These are phyloP conservation scores for Penstemon newberryi DNA, from an alignment of 257 asterid species.

Conservation along the genomic window DNA sequence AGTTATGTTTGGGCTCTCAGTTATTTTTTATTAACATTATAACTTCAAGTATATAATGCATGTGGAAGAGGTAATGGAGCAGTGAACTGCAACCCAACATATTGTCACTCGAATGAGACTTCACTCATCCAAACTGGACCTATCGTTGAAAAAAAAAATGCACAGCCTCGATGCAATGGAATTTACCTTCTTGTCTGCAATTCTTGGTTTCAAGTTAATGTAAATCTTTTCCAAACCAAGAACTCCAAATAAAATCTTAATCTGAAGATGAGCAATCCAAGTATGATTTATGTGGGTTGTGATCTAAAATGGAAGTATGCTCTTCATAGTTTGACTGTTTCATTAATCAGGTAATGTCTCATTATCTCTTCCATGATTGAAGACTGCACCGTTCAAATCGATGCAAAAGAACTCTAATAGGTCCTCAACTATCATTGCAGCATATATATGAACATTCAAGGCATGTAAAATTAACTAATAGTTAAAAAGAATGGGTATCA, in stretches of 20 bases:
- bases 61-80: neutral
- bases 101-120: neutral
- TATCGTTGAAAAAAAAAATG: neutral
- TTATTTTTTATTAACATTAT: neutral
- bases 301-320: neutral
- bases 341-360: constrained; percentile 1
- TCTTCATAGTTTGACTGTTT: neutral
- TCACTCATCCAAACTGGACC: neutral
- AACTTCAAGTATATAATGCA: neutral
- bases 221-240: constrained; percentile 7
- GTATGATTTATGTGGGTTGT: neutral
- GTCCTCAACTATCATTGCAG: constrained; percentile 3
- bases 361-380: constrained; percentile 7
- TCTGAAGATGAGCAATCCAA: neutral
- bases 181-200: neutral
- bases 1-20: neutral
- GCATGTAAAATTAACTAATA: constrained; percentile 16
- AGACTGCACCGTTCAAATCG: neutral
- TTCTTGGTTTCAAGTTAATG: neutral
- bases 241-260: neutral
- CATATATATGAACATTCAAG: constrained; percentile 10
- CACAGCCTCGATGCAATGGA: neutral
- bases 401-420: neutral
- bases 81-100: constrained; percentile 7
- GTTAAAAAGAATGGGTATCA: constrained; percentile 7